A percentile compares a stretch with the other conserved stretches of the same genome.
Conservation (phyloP, 2,329 filamentous ascomycete species). For the Fusarium fujikuroi region DNA sequence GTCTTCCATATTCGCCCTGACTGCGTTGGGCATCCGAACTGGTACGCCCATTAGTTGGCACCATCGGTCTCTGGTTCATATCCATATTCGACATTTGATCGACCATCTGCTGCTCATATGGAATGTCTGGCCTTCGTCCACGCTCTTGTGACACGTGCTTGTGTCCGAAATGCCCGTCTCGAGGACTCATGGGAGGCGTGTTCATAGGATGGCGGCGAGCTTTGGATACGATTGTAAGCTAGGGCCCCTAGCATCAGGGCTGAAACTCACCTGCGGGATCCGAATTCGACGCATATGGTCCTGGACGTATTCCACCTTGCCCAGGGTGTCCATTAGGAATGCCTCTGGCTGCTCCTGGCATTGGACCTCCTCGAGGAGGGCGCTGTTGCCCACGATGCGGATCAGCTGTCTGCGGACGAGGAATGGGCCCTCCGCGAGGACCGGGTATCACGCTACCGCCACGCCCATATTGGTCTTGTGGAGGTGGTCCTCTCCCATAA, state of each 20-base stretch:
- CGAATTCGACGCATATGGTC: conserved; percentile 53
- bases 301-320: conserved; percentile 55
- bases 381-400: conserved; percentile 51
- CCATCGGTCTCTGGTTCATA: conserved; percentile 45
- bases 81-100: conserved; percentile 52
- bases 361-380: conserved; percentile 51
- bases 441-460: conserved; percentile 55
- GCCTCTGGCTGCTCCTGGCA: conserved; percentile 44
- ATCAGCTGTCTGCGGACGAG: conserved; percentile 54
- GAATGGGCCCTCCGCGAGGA: conserved; percentile 58
- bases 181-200: conserved; percentile 46
- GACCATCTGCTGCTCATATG: conserved; percentile 47
- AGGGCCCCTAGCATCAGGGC: background rate
- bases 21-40: conserved; percentile 44
- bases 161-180: conserved; percentile 41
- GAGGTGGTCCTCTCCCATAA: conserved; percentile 56
- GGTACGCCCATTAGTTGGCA: conserved; percentile 32
- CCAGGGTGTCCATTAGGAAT: conserved; percentile 45
- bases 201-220: conserved; percentile 49
- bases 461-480: conserved; percentile 58
- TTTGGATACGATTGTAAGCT: conserved; percentile 31
- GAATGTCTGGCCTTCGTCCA: conserved; percentile 36
- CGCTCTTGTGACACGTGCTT: conserved; percentile 37
- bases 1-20: conserved; percentile 44
- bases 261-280: conserved; percentile 55